Base-by-base conservation (phyloP, 805 yeast genomes). In the Kazachstania bromeliacearum region DNA sequence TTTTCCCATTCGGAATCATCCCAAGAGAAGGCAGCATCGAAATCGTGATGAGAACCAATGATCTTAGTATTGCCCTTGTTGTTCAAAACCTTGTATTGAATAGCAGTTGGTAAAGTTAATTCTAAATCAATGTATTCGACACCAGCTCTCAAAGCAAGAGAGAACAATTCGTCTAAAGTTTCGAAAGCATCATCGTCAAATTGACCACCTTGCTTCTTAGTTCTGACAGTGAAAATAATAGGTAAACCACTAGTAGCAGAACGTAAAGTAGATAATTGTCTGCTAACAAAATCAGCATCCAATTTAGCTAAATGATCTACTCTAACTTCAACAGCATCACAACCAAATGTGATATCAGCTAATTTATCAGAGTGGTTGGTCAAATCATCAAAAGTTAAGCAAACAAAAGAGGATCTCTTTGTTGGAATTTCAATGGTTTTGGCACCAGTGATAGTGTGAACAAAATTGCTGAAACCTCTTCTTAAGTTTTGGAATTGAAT, bases 21-120 rank as follows among this genome's bases (percentile, higher is more conserved):
- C 95, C 94, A 87, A 38, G 67, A 63, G 59, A 67, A 67, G 6
- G 55, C 49, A 18, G 83, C 94, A 9, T 66, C 53, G 39, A 77
- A 72, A 54, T 85, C 94, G 51, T 84, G 94, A 48, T 80, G 82
- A 1, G 95, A 81, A 10, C 85, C 92, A 56, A 89, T 82, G 24
- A 89, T 64, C 51, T 73, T 73, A 12, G 95, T 78, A 55, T 65
- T 70, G 3, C 75, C 72, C 50, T 74, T 77, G 30, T 60, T 62
- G 16, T 68, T 63, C 30, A 75, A 61, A 12, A 85, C 59, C 14
- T 68, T 62, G 35, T 70, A 71, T 39, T 74, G 63, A 14, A 82
- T 53, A 4, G 63, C 67, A 29, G 64, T 68, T 6, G 94, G 81
- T 49, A 75, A 69, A 5, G 83, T 69, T 39, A 88, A 67, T 57